A percentile compares a stretch with the other conserved stretches of the same genome.
These are phyloP conservation scores for Pestalotiopsis sp. DNA, from an alignment of 2,329 filamentous ascomycete species.

Conservation along the genomic window DNA sequence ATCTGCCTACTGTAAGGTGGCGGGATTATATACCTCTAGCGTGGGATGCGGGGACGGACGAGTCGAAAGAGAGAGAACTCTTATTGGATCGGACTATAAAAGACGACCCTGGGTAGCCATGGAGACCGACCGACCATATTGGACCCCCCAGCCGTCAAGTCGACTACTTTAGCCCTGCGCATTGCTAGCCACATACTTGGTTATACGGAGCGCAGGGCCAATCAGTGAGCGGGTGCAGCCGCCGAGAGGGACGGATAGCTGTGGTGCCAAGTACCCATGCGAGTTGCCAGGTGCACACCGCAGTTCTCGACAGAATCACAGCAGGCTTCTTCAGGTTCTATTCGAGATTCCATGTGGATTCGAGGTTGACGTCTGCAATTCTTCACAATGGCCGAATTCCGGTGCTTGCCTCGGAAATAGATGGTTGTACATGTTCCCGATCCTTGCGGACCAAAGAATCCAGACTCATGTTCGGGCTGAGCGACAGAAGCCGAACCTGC, in stretches of 20 bases:
- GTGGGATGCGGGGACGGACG: background rate
- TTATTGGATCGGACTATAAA: constrained; percentile 17
- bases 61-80: background rate
- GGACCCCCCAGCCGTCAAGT: background rate
- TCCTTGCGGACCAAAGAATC: no score
- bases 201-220: constrained; percentile 21
- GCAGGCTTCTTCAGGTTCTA: background rate
- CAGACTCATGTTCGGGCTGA: no score
- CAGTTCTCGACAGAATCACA: constrained; percentile 18
- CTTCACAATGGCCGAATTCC: no score
- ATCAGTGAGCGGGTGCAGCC: constrained; percentile 23
- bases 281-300: constrained; percentile 12
- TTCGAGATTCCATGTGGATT: no score
- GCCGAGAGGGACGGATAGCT: constrained; percentile 20
- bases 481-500: no score
- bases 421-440: no score
- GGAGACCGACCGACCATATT: background rate
- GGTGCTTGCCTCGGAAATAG: no score
- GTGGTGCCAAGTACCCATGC: constrained; percentile 15
- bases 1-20: background rate
- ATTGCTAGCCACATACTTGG: constrained; percentile 15
- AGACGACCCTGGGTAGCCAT: background rate
- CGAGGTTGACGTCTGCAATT: no score
- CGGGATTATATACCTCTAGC: background rate
- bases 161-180: background rate